Evolutionary conservation across 2,329 filamentous ascomycete genomes (phyloP).

Genomic region (Alternaria infectoria): DNA sequence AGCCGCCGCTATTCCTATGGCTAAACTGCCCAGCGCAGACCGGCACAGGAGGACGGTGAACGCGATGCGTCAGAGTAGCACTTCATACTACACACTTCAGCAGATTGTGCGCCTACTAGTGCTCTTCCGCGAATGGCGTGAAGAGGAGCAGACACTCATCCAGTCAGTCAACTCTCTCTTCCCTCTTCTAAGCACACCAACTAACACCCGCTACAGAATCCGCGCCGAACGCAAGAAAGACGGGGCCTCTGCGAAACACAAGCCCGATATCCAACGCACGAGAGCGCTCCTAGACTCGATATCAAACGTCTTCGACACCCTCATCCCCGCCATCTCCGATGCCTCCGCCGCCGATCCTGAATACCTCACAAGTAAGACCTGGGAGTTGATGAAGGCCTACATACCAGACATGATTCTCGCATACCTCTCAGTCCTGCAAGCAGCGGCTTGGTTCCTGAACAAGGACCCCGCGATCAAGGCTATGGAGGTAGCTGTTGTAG

Average conservation of each 20-base stretch:
- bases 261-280: slow-evolving; percentile 39
- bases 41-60: slow-evolving; percentile 32
- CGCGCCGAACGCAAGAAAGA: slow-evolving; percentile 20
- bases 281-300: slow-evolving; percentile 51
- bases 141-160: slow-evolving; percentile 50
- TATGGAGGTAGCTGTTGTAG: slow-evolving; percentile 80
- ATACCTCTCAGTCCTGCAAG: slow-evolving; percentile 81
- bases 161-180: slow-evolving; percentile 23
- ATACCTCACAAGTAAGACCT: slow-evolving; percentile 18
- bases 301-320: slow-evolving; percentile 44
- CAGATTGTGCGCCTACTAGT: slow-evolving; percentile 52
- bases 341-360: slow-evolving; percentile 3
- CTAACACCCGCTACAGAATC: slow-evolving; percentile 16
- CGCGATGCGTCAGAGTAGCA: slow-evolving; percentile 27
- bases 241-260: slow-evolving; percentile 7
- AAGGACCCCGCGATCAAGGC: slow-evolving; percentile 80
- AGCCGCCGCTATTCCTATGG: slow-evolving; percentile 23
- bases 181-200: background rate
- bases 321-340: slow-evolving; percentile 36
- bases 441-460: slow-evolving; percentile 74
- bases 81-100: slow-evolving; percentile 52
- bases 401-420: slow-evolving; percentile 85
- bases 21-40: slow-evolving; percentile 25
- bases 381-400: slow-evolving; percentile 74
- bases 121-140: slow-evolving; percentile 53